Conservation (phyloP, 2,329 filamentous ascomycete species). For the Arthrobotrys sinensis region DNA sequence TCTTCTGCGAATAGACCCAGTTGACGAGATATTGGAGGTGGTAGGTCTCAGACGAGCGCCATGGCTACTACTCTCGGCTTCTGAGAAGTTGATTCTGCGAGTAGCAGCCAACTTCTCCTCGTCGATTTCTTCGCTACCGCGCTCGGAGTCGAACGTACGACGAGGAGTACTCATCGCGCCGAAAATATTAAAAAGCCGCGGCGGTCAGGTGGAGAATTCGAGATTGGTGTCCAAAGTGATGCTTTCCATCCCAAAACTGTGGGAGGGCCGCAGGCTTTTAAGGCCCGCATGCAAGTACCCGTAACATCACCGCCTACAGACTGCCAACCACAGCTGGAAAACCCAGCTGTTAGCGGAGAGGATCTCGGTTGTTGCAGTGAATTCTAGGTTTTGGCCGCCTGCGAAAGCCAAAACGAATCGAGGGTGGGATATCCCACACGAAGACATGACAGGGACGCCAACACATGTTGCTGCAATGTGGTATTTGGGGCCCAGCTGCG, state of each 20-base stretch:
- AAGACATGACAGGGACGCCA: slow-evolving; percentile 14
- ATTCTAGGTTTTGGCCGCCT: slow-evolving; percentile 57
- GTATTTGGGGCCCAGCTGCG: slow-evolving; percentile 39
- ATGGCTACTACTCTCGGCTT: slow-evolving; percentile 25
- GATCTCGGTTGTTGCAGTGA: slow-evolving; percentile 51
- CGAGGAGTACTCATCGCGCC: slow-evolving; percentile 54
- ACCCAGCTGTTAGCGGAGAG: slow-evolving; percentile 38
- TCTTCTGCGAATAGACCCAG: slow-evolving; percentile 44
- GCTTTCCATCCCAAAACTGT: slow-evolving; percentile 24
- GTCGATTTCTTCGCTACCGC: slow-evolving; percentile 46
- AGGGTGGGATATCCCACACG: slow-evolving; percentile 57
- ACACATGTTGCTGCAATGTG: slow-evolving; percentile 56
- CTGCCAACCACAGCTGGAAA: slow-evolving; percentile 21
- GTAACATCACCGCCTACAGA: slow-evolving; percentile 32
- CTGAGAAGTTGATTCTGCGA: slow-evolving; percentile 43
- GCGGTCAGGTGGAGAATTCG: slow-evolving; percentile 20
- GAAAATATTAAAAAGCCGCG: slow-evolving; percentile 27
- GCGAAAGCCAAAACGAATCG: slow-evolving; percentile 54
- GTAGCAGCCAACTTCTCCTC: slow-evolving; percentile 53
- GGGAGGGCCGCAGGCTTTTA: slow-evolving; percentile 48
- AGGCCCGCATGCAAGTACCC: slow-evolving; percentile 46
- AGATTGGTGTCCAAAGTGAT: slow-evolving; percentile 36
- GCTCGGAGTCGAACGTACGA: slow-evolving; percentile 55
- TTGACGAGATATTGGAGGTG: slow-evolving; percentile 31
- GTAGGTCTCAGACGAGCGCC: slow-evolving; percentile 30